Base-by-base conservation (phyloP, 2,329 filamentous ascomycete genomes). In the Ophiostoma himal-ulmi region DNA sequence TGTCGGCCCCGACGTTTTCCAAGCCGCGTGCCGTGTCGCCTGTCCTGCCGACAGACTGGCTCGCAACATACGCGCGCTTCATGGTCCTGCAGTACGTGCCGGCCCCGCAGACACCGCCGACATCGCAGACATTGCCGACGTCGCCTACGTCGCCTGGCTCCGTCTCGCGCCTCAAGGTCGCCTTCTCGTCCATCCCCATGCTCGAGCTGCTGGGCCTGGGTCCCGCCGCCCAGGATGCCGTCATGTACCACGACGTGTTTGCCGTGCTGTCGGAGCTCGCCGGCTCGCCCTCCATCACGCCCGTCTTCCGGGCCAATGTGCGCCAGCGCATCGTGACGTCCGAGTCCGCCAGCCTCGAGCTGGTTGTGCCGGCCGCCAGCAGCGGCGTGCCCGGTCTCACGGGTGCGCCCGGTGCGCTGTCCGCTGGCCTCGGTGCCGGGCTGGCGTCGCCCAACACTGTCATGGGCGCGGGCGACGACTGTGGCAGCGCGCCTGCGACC, bases 191-290 rank as follows among this genome's bases (percentile, higher is more conserved):
- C 2, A 30, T 48, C 0, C 69, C 72, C 0, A 81, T 84, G 67
- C 78, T 83, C 0, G 81, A 84, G 13, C 77, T 84, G 13, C 79
- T 88, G 1, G 81, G 82, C 14, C 77, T 84, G 2, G 77, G 77
- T 20, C 75, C 78, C 44, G 76, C 78, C 14, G 76, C 76, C 2
- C 74, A 76, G 3, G 77, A 79, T 1, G 76, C 78, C 1, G 78
- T 83, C 20, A 75, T 80, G 67, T 80, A 83, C 66, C 81, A 80
- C 72, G 85, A 88, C 71, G 79, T 87, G 14, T 88, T 88, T 75
- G 80, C 82, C 57, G 81, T 87, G n/a, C 80, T 88, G 5, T 77
- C 79, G 5, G 80, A 83, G n/a, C 80, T 83, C 64, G 79, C 81
- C 1, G 77, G 78, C n/a, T 80, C 82, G 10, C 79, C 80, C 0